Percentiles rank a stretch among this genome's conserved stretches.
phyloP scores from a whole-genome alignment of 2,329 filamentous ascomycete species.

The Herpotrichia juniperi region DNA sequence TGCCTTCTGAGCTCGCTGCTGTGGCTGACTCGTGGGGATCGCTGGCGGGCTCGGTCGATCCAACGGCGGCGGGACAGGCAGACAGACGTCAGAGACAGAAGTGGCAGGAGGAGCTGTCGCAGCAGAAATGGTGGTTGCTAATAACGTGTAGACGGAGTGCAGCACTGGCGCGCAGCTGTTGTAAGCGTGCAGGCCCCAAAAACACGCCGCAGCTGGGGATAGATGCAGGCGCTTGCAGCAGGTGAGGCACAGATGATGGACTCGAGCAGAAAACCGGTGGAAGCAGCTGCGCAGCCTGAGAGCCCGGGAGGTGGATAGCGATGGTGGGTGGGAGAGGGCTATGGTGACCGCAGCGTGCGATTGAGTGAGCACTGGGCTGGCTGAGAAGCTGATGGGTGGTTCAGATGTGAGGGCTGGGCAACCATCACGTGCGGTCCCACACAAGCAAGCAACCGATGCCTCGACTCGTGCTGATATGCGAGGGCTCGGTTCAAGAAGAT shows the following conservation, averaged over 20 bases:
- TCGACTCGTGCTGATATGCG: no score
- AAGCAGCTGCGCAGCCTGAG: constrained; percentile 14
- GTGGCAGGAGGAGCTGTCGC: constrained; percentile 8
- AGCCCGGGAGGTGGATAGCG: not conserved
- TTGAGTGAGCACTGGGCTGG: constrained; percentile 2
- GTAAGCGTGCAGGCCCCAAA: constrained; percentile 13
- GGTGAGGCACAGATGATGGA: constrained; percentile 15
- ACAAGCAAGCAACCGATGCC: not conserved
- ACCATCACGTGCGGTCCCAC: not conserved
- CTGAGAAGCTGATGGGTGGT: constrained; percentile 1
- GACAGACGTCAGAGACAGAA: not conserved
- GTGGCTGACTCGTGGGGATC: constrained; percentile 1
- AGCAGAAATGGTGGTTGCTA: constrained; percentile 7
- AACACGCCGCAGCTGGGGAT: constrained; percentile 13
- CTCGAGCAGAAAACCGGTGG: constrained; percentile 6
- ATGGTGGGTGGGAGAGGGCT: not conserved
- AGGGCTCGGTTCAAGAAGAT: no score
- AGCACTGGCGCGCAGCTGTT: constrained; percentile 5
- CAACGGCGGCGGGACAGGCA: not conserved
- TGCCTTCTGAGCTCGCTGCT: not conserved
- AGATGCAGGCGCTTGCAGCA: constrained; percentile 22
- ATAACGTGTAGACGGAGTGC: constrained; percentile 2
- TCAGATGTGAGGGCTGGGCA: constrained; percentile 1
- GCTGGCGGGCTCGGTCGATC: not conserved
- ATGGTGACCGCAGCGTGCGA: constrained; percentile 7